phyloP scores from a whole-genome alignment of 2,329 filamentous ascomycete species.

The Fusarium zealandicum region DNA sequence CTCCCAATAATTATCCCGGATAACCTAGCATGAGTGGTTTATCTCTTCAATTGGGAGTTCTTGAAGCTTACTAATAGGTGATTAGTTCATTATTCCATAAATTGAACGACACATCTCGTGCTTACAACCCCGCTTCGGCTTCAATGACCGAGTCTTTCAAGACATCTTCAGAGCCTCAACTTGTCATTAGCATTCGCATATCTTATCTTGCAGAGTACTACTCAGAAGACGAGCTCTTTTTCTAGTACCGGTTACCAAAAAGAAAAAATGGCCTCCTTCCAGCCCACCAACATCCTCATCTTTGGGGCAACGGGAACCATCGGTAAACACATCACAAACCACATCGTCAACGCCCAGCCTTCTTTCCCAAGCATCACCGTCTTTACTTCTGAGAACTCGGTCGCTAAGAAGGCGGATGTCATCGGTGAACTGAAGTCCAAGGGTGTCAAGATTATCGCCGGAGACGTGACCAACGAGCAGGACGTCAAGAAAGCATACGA shows the following conservation, averaged over 20 bases:
- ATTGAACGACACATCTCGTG: slow-evolving; percentile 9
- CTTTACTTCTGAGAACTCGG: slow-evolving; percentile 41
- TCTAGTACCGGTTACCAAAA: no score
- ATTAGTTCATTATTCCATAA: neutral
- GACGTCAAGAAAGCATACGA: slow-evolving; percentile 65
- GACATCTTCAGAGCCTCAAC: no score
- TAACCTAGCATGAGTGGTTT: neutral
- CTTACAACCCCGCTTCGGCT: slow-evolving; percentile 4
- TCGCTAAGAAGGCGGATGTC: slow-evolving; percentile 27
- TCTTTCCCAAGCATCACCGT: slow-evolving; percentile 46
- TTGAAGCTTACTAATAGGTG: neutral
- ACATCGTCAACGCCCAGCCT: slow-evolving; percentile 47
- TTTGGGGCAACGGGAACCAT: slow-evolving; percentile 54
- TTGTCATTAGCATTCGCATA: no score
- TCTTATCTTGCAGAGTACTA: neutral
- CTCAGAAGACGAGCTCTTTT: neutral
- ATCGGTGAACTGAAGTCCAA: slow-evolving; percentile 35
- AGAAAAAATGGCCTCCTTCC: slow-evolving; percentile 28
- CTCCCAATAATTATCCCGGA: no score
- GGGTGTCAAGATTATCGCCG: slow-evolving; percentile 38
- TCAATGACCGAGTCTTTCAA: neutral
- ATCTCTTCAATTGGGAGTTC: neutral
- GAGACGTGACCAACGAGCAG: slow-evolving; percentile 48
- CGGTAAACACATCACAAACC: slow-evolving; percentile 50
- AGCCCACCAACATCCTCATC: slow-evolving; percentile 34